Conservation (phyloP, 1,284 basidiomycete species). For the Trichosporon inkin region DNA sequence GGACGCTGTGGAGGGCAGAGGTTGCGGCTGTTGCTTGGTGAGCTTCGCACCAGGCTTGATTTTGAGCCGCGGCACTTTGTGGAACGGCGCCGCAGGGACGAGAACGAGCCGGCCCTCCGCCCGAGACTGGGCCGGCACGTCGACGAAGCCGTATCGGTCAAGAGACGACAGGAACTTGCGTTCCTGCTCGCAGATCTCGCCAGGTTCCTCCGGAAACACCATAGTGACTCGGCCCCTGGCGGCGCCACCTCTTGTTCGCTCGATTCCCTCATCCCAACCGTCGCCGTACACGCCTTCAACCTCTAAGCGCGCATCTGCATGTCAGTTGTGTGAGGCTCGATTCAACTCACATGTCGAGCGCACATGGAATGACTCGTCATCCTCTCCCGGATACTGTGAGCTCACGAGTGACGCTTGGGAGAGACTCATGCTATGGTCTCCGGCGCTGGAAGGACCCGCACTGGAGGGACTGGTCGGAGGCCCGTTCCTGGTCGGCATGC, state of each 20-base stretch:
- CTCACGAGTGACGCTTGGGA: conserved; percentile 15
- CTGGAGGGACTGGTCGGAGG: background rate
- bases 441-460: background rate
- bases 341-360: conserved; percentile 63
- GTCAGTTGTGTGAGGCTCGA: background rate
- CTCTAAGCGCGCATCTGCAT: conserved; percentile 69
- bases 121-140: conserved; percentile 56
- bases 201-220: conserved; percentile 53
- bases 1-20: background rate
- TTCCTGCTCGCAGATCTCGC: conserved; percentile 55
- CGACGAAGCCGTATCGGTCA: conserved; percentile 78
- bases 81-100: conserved; percentile 61
- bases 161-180: conserved; percentile 64
- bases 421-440: conserved; percentile 6
- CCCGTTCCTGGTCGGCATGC: background rate
- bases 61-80: conserved; percentile 58
- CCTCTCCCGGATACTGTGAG: conserved; percentile 57
- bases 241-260: conserved; percentile 82
- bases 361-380: conserved; percentile 78
- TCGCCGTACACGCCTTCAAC: conserved; percentile 80
- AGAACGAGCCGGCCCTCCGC: conserved; percentile 69
- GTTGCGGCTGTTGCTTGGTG: background rate
- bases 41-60: conserved; percentile 9
- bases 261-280: conserved; percentile 83
- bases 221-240: conserved; percentile 50